A percentile compares a stretch with the other conserved stretches of the same genome.
Conservation (phyloP, 768 basidiomycete species). For the Sarcomyxa edulis region DNA sequence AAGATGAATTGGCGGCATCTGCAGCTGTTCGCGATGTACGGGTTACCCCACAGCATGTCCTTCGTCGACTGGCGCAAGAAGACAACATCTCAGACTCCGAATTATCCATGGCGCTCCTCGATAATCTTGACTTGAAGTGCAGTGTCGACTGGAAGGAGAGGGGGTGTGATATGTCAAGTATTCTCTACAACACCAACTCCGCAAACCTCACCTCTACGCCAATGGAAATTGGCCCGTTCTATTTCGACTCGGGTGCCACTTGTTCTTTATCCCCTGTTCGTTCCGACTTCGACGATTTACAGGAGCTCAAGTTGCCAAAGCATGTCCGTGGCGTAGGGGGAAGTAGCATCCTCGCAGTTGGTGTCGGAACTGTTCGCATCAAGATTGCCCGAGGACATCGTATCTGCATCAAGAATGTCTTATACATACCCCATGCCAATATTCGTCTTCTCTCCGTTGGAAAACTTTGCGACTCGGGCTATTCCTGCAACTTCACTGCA, state of each 20-base stretch:
- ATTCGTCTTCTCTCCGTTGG: conserved; percentile 15
- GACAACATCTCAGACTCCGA: neutral
- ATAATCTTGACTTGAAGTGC: neutral
- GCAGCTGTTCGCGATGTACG: neutral
- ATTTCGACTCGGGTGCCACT: conserved; percentile 8
- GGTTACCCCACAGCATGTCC: neutral
- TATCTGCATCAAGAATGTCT: conserved; percentile 8
- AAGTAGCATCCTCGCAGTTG: conserved; percentile 11
- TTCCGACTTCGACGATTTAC: conserved; percentile 10
- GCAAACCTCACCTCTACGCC: neutral
- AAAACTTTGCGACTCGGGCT: conserved; percentile 2
- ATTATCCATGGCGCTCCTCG: neutral
- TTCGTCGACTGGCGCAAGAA: neutral
- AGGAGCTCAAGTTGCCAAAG: conserved; percentile 6
- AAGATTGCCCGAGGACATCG: conserved; percentile 7
- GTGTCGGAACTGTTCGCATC: conserved; percentile 11
- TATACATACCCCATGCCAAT: conserved; percentile 12
- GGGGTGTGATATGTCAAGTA: neutral
- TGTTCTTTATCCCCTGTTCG: conserved; percentile 11
- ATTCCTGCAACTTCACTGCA: conserved; percentile 5
- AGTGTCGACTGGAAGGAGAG: conserved; percentile 1
- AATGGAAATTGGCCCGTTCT: conserved; percentile 1
- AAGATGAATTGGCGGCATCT: neutral
- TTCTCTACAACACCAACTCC: conserved; percentile 1
- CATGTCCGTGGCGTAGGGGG: conserved; percentile 12